Base-by-base conservation (phyloP, 768 basidiomycete genomes). In the Boletus insuetus region DNA sequence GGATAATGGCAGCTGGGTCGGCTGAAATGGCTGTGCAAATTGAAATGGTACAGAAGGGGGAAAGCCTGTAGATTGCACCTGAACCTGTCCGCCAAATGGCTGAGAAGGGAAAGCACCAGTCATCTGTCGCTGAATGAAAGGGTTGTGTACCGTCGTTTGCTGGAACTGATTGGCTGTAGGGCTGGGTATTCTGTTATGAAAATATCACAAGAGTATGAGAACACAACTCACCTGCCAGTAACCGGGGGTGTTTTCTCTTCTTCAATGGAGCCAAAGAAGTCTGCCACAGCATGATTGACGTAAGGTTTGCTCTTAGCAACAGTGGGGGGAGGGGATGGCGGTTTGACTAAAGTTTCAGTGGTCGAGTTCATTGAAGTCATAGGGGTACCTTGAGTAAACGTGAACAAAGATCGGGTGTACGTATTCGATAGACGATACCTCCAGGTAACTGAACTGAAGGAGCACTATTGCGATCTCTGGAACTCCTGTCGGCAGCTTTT, bases 191-290 rank as follows among this genome's bases (percentile, higher is more conserved):
- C 46, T 32, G 54, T 56, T n/a, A 73, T 24, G 8, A 53, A 53
- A 46, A 34, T n/a, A 48, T 26, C 24, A n/a, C n/a, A 34, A 26
- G 11, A 14, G 10, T 22, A 35, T 42, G 11, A 37, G 14, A 39
- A 44, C 2, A 32, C 9, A 26, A 51, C 57, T 59, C 40, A 42
- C 86, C 81, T 84, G 64, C 79, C 78, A 7, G 80, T 78, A 57
- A 82, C 79, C 8, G 86, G 81, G 57, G 82, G 77, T 10, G 84
- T 79, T 65, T 91, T 87, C 53, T 88, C 85, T 51, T 82, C 80
- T 68, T 97, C 94, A 60, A 99, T 96, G 6, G 90, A 82, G 26
- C 78, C 73, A 73, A 99, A 97, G 76, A 99, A 94, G 71, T 98
- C 96, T 19, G 83, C 72, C 51, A 86, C 75, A 32, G 78, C 79